Percentiles rank a stretch among this genome's conserved stretches.
These are phyloP conservation scores for Colletotrichum eremochloae DNA, from an alignment of 2,329 filamentous ascomycete genomes.

Conservation along the genomic window DNA sequence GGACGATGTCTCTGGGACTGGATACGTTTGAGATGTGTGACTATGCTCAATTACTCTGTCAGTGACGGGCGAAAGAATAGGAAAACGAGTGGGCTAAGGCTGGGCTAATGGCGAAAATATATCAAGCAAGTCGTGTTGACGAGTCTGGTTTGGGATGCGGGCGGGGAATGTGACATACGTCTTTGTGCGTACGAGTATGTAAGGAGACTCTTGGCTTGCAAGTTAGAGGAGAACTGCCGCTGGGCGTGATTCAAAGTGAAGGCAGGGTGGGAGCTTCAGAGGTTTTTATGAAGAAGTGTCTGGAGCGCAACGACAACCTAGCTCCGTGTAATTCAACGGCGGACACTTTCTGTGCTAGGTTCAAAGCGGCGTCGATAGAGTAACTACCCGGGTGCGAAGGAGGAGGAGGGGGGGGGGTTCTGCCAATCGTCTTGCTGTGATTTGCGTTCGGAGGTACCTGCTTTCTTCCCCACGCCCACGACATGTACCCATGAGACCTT, in stretches of 20 bases:
- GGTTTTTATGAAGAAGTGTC: conserved; percentile 38
- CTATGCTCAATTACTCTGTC: background rate
- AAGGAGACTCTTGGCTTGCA: conserved; percentile 21
- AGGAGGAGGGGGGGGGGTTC: conserved; percentile 28
- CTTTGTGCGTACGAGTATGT: conserved; percentile 10
- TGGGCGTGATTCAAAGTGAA: background rate
- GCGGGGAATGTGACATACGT: conserved; percentile 21
- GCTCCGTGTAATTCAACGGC: conserved; percentile 20
- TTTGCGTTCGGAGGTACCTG: conserved; percentile 32
- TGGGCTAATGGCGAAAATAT: background rate
- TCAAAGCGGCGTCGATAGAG: conserved; percentile 35
- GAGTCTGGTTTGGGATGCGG: background rate
- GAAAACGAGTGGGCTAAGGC: too few species aligned
- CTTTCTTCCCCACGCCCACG: conserved; percentile 23
- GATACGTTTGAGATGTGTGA: background rate
- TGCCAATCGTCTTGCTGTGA: conserved; percentile 34
- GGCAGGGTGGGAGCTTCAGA: conserved; percentile 22
- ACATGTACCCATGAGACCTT: conserved; percentile 24
- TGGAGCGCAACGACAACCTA: conserved; percentile 18
- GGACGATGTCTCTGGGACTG: background rate
- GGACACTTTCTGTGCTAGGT: conserved; percentile 24
- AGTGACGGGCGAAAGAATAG: background rate
- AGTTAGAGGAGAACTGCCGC: conserved; percentile 8
- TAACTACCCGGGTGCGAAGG: background rate
- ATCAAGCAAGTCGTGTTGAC: background rate